phyloP scores from a whole-genome alignment of 2,329 filamentous ascomycete species.

The Aspergillus fumigatiaffinis region DNA sequence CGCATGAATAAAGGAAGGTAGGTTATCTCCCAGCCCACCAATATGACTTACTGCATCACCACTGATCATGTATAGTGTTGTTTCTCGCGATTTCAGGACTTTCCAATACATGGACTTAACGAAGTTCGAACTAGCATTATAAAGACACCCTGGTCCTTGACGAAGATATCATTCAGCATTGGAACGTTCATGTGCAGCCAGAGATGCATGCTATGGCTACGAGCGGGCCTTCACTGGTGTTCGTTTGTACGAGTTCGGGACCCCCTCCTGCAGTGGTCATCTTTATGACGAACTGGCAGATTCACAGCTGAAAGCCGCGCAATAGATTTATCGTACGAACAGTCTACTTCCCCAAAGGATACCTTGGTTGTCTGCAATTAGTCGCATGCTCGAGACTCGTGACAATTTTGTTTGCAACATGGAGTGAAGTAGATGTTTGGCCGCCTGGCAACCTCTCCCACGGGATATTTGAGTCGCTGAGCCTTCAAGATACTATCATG shows the following conservation, averaged over 20 bases:
- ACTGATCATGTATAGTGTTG: no score
- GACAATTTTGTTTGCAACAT: neutral
- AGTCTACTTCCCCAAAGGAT: neutral
- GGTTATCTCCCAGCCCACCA: neutral
- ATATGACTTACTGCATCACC: no score
- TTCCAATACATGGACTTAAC: no score
- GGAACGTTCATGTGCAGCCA: neutral
- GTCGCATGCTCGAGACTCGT: neutral
- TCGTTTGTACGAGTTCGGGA: neutral
- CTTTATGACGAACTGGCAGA: neutral
- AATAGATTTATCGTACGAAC: neutral
- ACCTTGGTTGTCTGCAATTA: neutral
- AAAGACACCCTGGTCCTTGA: neutral
- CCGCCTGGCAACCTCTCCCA: neutral
- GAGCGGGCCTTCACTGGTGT: neutral
- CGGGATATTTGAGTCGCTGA: neutral
- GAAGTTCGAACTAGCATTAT: no score
- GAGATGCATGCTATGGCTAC: neutral
- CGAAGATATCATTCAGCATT: neutral
- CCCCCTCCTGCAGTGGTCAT: neutral
- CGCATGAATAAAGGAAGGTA: neutral
- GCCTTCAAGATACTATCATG: neutral
- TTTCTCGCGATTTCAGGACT: no score
- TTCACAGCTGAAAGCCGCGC: neutral
- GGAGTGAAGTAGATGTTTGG: neutral